Base-by-base conservation (phyloP, 768 basidiomycete species). In the Suillus variegatus region DNA sequence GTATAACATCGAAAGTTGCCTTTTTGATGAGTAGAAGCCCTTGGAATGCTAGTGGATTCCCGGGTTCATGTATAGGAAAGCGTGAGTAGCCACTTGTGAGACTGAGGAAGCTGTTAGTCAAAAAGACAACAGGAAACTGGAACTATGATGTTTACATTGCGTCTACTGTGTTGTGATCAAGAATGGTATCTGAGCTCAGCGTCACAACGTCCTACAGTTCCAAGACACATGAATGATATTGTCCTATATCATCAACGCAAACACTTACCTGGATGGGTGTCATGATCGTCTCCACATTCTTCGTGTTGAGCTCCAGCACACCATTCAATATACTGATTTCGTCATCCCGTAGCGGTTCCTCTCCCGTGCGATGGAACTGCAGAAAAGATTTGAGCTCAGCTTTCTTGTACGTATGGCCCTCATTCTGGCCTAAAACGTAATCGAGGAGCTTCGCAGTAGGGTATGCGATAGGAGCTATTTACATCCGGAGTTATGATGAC, bases 61-160 rank as follows among this genome's bases (percentile, higher is more conserved):
- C 86, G 3, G 90, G 84, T 65, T 88, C 86, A 71, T 97, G 93
- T 0, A 99, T 85, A 0, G 96, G 96, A 72, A 99, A 93, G 22
- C 96, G 88, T 1, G 95, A 96, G 74, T 97, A 97, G 0, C 96
- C 96, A 68, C 88, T 91, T n/a, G 82, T 73, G 25, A 92, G 76
- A 54, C 89, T 91, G 69, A n/a, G 63, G 10, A 5, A 61, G 52
- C 28, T 9, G 36, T 70, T 57, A 68, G 67, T 22, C 61, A 40
- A 38, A 47, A 35, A 57, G 14, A 47, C 14, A 63, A 44, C 16
- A n/a, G n/a, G 52, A 65, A 6, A 41, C 66, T 7, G 60, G 52
- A 44, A 9, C 14, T 32, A 41, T 16, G 12, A 40, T 75, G 76
- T 83, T 14, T 70, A 91, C 92, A 94, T 85, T 55, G 81, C 81